phyloP scores from a whole-genome alignment of 768 basidiomycete genomes.

The Gyrodon lividus region DNA sequence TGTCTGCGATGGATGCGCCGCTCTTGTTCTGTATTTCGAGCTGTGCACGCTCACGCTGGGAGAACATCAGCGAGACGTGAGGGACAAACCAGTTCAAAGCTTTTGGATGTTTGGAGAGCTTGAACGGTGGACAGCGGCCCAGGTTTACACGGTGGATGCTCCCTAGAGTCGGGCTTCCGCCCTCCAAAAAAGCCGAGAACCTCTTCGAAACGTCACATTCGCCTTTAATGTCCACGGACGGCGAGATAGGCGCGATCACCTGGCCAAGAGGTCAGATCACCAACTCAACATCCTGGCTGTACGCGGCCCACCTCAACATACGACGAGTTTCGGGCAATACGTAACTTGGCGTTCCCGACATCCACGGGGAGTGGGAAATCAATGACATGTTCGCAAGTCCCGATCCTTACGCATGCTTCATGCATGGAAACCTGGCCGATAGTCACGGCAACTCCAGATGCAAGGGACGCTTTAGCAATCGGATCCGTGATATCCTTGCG shows the following conservation, averaged over 20 bases:
- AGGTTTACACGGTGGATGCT: slow-evolving; percentile 42
- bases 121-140: slow-evolving; percentile 33
- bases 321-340: slow-evolving; percentile 53
- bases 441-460: slow-evolving; percentile 17
- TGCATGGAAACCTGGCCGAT: slow-evolving; percentile 9
- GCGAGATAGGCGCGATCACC: slow-evolving; percentile 21
- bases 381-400: slow-evolving; percentile 26
- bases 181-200: slow-evolving; percentile 28
- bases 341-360: slow-evolving; percentile 35
- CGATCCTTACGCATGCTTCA: slow-evolving; percentile 10
- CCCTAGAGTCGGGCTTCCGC: slow-evolving; percentile 24
- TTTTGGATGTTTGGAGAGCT: slow-evolving; percentile 10
- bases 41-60: slow-evolving; percentile 31
- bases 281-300: too few species aligned
- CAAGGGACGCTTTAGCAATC: slow-evolving; percentile 15
- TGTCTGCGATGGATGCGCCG: slow-evolving; percentile 17
- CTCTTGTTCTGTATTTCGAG: too few species aligned
- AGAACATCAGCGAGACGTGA: slow-evolving; percentile 34
- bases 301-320: slow-evolving; percentile 39
- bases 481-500: slow-evolving; percentile 25
- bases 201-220: slow-evolving; percentile 19
- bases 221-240: slow-evolving; percentile 16
- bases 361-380: slow-evolving; percentile 46
- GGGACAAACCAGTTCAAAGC: slow-evolving; percentile 31
- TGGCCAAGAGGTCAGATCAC: too few species aligned